Evolutionary conservation across 352 stramenopile genomes (phyloP), one percentile per base, ranked within the genome.

Genomic region (Pilasporangium apinafurcum): DNA sequence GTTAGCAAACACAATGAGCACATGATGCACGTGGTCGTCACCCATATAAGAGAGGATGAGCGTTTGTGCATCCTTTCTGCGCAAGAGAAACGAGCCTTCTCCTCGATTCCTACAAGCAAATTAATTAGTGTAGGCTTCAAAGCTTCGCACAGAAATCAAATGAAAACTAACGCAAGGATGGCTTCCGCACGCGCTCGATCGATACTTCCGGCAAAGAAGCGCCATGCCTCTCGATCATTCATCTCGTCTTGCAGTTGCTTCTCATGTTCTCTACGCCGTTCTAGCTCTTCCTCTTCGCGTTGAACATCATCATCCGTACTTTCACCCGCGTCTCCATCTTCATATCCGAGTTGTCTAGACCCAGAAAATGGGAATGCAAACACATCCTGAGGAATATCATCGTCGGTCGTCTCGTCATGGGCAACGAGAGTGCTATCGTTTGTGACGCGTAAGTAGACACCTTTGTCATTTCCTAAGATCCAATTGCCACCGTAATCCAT

Each of bases 31-130:
- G 30, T 93, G 71, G 7, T 61, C 51, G 0, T 51, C 33, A 1
- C 79, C 76, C 8, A 85, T 45, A 28, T 93, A 93, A 34, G 81
- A 93, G n/a, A 93, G 55, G 33, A 93, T 68, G 18, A 93, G 47
- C 29, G 81, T 93, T 37, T 81, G 75, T 1, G 78, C 68, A 48
- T 93, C 78, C 36, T 93, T 93, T 17, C 81, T 73, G 9, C 81
- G 78, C 41, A 93, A 43, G 22, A 93, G 46, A 33, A 93, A 93
- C 7, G 78, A 86, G 6, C 81, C 78, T 72, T 68, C 57, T 20
- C 83, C 78, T 30, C 77, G 78, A 12, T 35, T 53, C 47, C 59
- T 72, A 32, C 0, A n/a, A n/a, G n/a, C n/a, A n/a, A n/a, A n/a
- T n/a, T n/a, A 33, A 24, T 28, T 12, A 43, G 5, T 18, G 6